phyloP scores from a whole-genome alignment of 148 eudicot genomes.

The Silene uniflora region DNA sequence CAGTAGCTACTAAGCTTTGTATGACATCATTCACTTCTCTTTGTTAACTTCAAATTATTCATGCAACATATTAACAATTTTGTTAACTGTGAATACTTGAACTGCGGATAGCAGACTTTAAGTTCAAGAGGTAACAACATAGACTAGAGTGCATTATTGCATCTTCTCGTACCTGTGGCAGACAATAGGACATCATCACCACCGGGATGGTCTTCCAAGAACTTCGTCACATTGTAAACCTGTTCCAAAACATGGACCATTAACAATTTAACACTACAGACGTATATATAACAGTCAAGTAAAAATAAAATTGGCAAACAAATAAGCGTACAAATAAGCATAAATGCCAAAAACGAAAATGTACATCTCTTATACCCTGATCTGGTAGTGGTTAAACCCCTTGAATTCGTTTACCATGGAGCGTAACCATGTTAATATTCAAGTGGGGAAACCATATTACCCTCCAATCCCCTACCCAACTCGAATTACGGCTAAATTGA shows the following conservation, averaged over 20 bases:
- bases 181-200: conserved; percentile 85
- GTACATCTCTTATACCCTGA: too few relatives aligned
- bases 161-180: conserved; percentile 53
- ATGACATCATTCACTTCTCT: not conserved
- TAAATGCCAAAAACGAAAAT: too few relatives aligned
- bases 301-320: too few relatives aligned
- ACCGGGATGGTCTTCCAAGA: conserved; percentile 94
- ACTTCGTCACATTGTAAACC: conserved; percentile 86
- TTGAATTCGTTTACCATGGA: too few relatives aligned
- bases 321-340: too few relatives aligned
- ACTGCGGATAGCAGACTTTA: not conserved
- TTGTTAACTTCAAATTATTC: not conserved
- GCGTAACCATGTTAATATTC: too few relatives aligned
- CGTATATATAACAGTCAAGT: too few relatives aligned
- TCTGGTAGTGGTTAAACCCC: too few relatives aligned
- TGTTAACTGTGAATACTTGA: not conserved
- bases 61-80: not conserved
- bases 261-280: not conserved
- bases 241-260: conserved; percentile 22
- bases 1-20: not conserved
- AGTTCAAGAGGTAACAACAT: not conserved
- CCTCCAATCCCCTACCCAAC: too few relatives aligned
- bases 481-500: too few relatives aligned
- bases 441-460: too few relatives aligned
- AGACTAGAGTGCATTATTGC: not conserved